Evolutionary conservation across 2,329 filamentous ascomycete species (phyloP), one percentile per base, ranked within the genome.

Genomic region (Fusarium udum): DNA sequence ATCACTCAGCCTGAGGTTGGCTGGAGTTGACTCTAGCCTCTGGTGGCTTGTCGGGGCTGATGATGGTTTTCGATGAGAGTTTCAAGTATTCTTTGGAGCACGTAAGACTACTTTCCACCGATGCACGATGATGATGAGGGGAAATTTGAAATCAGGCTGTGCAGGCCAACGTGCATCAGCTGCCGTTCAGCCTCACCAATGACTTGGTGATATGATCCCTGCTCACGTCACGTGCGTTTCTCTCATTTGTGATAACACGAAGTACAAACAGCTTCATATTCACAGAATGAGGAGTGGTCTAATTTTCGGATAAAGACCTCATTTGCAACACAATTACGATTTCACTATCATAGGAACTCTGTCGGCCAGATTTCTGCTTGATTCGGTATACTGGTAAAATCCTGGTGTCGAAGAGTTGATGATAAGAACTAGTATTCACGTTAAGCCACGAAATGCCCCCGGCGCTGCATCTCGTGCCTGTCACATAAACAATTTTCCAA

Each of bases 171-270:
- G 6, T 28, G 49, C 49, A 53, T 37, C n/a, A 53, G 24, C 32
- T 37, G 9, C 32, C 1, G 37, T 22, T 37, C 49, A 53, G 49
- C 49, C 49, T 53, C 32, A 28, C 49, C 18, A 12, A 36, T n/a
- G 20, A 6, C 32, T 53, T 53, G 13, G 7, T 6, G 49, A 16
- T 6, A 26, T 22, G 11, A 53, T 28, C 49, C 49, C 49, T 53
- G 32, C 2, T 4, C 18, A 2, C 3, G 0, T 36, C 49, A 53
- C 32, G 49, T 53, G 49, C 18, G 0, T 24, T 16, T 0, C 1
- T 6, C 4, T 0, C 1, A 0, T 1, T 1, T 26, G 4, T 0
- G 6, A 13, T 53, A 53, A 26, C 49, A 37, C 1, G 0, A 26
- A 37, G 0, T 22, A 26, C 49, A 16, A 16, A 3, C 3, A 15